Evolutionary conservation across 257 asterid species (phyloP), one percentile per base, ranked within the genome.

Genomic region (Salvia rosmarinus): DNA sequence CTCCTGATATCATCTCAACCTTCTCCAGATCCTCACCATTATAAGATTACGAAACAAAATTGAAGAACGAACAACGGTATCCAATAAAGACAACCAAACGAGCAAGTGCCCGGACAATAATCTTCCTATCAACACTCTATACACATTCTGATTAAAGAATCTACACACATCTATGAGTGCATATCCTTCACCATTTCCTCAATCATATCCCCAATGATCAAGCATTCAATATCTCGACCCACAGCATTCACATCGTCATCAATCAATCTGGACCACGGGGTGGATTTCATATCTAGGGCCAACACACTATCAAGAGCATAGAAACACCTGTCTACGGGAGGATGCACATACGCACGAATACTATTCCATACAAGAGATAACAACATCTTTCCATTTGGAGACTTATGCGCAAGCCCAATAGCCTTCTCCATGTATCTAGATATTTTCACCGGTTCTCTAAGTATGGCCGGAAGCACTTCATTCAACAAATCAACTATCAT

Each of bases 401-500:
- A 86, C 71, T 77, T 82, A 20, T 63, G 77, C 68, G 73, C 64
- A 0, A 80, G 74, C 50, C 89, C 80, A 19, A 39, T 72, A 50
- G 83, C 81, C 75, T 81, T 84, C 67, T 81, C 83, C 88, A 82
- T 73, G 75, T 79, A 72, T 46, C 83, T 82, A 58, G 92, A 83
- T 73, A 71, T 72, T 78, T 80, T 75, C 67, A 49, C 32, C 20
- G 90, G 83, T 54, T 84, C 83, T 73, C 82, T 83, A 23, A 89
- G 92, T 63, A 88, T 69, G 44, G 80, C 75, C 23, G 97, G 91
- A 64, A 95, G 96, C 68, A 80, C 81, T 85, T 95, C 98, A 44
- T 95, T 95, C 57, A 90, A 74, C 79, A 91, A 72, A 78, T 88
- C 98, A 57, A 87, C 84, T 30, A 95, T 56, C 55, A 95, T 47